These are phyloP conservation scores for Pythium rhizo-oryzae DNA, from an alignment of 352 stramenopile genomes.

Conservation along the genomic window DNA sequence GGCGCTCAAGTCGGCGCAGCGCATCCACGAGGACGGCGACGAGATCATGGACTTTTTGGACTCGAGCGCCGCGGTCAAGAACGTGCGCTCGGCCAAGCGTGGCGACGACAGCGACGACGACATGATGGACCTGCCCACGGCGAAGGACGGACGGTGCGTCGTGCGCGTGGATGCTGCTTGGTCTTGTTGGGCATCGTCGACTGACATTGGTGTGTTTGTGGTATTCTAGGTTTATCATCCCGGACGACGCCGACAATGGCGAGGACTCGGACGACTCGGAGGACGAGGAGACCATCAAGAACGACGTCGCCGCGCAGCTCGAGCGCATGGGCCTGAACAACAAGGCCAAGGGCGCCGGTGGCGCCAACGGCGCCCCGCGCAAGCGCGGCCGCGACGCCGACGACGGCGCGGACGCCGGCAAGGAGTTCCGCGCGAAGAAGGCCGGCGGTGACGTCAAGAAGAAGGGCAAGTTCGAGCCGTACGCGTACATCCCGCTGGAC, in stretches of 20 bases:
- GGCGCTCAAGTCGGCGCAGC: slow-evolving; percentile 29
- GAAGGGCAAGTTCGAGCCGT: slow-evolving; percentile 97
- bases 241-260: slow-evolving; percentile 53
- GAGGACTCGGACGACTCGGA: slow-evolving; percentile 79
- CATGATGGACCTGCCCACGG: slow-evolving; percentile 89
- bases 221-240: slow-evolving; percentile 73
- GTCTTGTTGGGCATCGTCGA: not conserved
- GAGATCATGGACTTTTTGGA: slow-evolving; percentile 95
- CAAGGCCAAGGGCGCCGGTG: slow-evolving; percentile 32
- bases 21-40: slow-evolving; percentile 79
- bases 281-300: slow-evolving; percentile 69
- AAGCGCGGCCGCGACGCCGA: slow-evolving; percentile 71
- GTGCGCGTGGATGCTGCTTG: slow-evolving; percentile 26
- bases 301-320: slow-evolving; percentile 78
- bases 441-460: slow-evolving; percentile 96
- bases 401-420: slow-evolving; percentile 59
- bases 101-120: slow-evolving; percentile 66
- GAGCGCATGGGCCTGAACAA: slow-evolving; percentile 83
- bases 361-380: slow-evolving; percentile 41
- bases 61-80: slow-evolving; percentile 88
- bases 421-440: slow-evolving; percentile 96
- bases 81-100: slow-evolving; percentile 63
- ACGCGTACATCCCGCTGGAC: slow-evolving; percentile 97
- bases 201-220: not conserved
- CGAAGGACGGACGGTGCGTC: slow-evolving; percentile 90